Base-by-base conservation (phyloP, 2,329 filamentous ascomycete species). In the Berkeleyomyces rouxiae region DNA sequence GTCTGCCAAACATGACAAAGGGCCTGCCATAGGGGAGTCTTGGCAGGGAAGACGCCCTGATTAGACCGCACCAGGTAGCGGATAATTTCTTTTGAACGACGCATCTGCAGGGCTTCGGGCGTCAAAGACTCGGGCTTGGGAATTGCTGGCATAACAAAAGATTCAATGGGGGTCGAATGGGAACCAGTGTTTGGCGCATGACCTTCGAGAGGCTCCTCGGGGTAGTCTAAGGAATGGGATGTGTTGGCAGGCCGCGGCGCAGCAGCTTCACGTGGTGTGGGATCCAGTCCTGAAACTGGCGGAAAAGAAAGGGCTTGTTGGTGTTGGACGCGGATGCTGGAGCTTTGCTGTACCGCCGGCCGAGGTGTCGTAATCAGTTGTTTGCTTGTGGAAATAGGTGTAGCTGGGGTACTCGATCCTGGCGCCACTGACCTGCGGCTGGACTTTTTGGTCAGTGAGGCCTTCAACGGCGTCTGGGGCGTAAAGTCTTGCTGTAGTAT, bases 11-110 rank as follows among this genome's bases (percentile, higher is more conserved):
- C 69, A 7, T 72, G 72, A 11, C 74, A 71, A 3, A 80, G 68
- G 1, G 76, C 76, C 63, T 77, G 75, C 71, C 78, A 80, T 3
- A 82, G 69, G 3, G 77, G 72, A 47, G 75, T 73, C 33, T 78
- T 78, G 13, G 78, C 77, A 1, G 81, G 78, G 53, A 82, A 78
- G 1, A 78, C 76, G 0, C 79, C 79, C 1, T 68, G 68, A 53
- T 73, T 76, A 36, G 69, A 68, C 47, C 72, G 69, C 10, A 79
- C 69, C 7, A 79, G 70, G 64, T 76, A 72, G 10, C 71, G 66
- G 51, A 78, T 71, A 58, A 78, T 74, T 58, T 74, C 71, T n/a
- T 69, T 69, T 2, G 71, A 70, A 44, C 74, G 73, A 5, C 71
- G 68, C 7, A 65, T 33, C 65, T 69, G 59, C 11, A 65, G 10